Evolutionary conservation across 345 rosid genomes (phyloP), one percentile per base, ranked within the genome.

Genomic region (Aurinia saxatilis): DNA sequence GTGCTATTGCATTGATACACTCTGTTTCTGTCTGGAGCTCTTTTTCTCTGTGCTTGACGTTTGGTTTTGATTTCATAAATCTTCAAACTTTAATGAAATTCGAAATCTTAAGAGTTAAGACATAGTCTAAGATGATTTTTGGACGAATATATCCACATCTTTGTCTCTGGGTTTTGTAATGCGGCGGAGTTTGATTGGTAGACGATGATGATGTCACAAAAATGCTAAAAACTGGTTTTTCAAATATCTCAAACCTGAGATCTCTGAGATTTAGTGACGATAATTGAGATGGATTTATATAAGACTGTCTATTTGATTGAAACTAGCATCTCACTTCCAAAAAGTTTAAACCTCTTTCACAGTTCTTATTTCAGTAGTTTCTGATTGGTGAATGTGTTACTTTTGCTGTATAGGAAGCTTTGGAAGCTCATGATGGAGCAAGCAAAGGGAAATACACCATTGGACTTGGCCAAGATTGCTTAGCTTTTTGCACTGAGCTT

Each of bases 391-490:
- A 37, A 25, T 37, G 48, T 68, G 16, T 13, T 60, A 27, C 12
- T 19, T 36, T 35, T 61, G 31, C 0, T 51, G 44, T 33, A 67
- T 66, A 95, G 99, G 99, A 83, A 79, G 88, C 89, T 4, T 57
- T 95, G 71, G 99, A 95, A 82, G 86, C 59, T 65, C 93, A 90
- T 80, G 99, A 95, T 75, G 98, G 96, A 18, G 96, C 84, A 34
- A 84, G 99, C 79, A 95, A 86, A 77, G 99, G 99, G 30, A 95
- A 95, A 67, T 95, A 95, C 76, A 95, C 98, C 1, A 88, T 95
- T 54, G 99, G 99, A 39, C 98, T 95, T 70, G 99, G 99, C 67
- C 99, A 95, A 73, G 98, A 95, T 66, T 86, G 96, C 73, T 68
- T 95, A 93, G 97, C 83, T 35, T 95, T 95, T 73, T 95, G 99